Evolutionary conservation across 2,329 filamentous ascomycete species (phyloP), one percentile per base, ranked within the genome.

Genomic region (Penicillium sp.): DNA sequence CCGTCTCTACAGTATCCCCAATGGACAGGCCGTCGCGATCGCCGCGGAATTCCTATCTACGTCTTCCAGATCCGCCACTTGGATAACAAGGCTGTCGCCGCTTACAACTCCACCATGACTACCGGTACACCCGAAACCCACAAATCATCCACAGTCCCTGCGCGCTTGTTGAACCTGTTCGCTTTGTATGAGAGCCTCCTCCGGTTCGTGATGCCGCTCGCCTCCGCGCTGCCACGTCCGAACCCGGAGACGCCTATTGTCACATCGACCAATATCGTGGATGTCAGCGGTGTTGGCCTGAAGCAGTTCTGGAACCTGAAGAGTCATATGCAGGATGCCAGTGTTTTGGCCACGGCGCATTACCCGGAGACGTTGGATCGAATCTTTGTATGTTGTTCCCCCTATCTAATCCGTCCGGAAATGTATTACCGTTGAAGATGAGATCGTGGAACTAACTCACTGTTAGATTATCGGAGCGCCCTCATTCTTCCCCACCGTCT

Each of bases 291-390:
- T 13, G 90, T 96, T 24, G 88, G 88, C 6, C 69, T 97, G 68
- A 88, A 87, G 74, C 89, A 94, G 73, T 96, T 96, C 68, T 96
- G 91, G 91, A 94, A 94, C 70, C 72, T 97, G 54, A 93, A 94
- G 75, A 74, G 73, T 22, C 91, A 96, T 69, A 95, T 97, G 89
- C 90, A 96, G 72, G 85, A 89, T 63, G 90, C 90, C 2, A 90
- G 85, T 63, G 81, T 84, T 52, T 76, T 96, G 48, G 91, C 91
- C 6, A 96, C 90, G 3, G 88, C 90, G 5, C 87, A 96, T 71
- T 97, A 96, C 67, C 91, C 91, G 0, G 91, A 97, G 72, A 97
- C 90, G 0, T 73, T 96, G 43, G 91, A 94, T 67, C 79, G 87
- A 59, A 87, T 86, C 68, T 88, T 84, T 64, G 78, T 80, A 69